Base-by-base conservation (phyloP, 345 rosid species). In the Brassica juncea region DNA sequence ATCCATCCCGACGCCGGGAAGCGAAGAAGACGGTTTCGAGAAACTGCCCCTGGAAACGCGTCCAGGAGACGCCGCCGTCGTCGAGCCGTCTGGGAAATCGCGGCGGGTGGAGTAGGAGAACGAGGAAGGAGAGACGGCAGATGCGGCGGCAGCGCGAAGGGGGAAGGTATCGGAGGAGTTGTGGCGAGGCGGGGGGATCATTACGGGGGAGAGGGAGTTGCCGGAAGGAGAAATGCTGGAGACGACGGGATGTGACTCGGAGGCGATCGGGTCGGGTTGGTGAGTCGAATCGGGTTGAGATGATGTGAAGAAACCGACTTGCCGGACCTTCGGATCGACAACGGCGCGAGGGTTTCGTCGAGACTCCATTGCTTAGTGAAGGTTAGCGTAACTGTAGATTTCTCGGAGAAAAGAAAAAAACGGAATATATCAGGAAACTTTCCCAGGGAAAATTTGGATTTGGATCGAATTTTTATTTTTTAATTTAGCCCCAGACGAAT, bases 101-200 rank as follows among this genome's bases (percentile, higher is more conserved):
- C 74, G 77, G 74, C 74, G 79, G 77, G 55, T 34, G 60, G 84
- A 71, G 84, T 80, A 60, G 71, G 90, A 81, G 68, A 83, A 83
- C 11, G 86, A 74, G 19, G 80, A 80, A 32, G 82, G 93, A 67
- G 84, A 87, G 5, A 68, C 77, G 77, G 71, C 83, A 0, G 83
- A 74, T 81, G 79, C 44, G 31, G 77, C 58, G 80, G 79, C 37
- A 49, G 71, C 62, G n/a, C 69, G 88, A 35, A 78, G 73, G 72
- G 82, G 75, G 71, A 85, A 66, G 9, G 82, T 74, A 21, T 87
- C 87, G 69, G 95, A 84, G 76, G 97, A 84, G 66, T 77, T 71
- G 84, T 85, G 92, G 78, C 88, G 94, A 5, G 94, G 92, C n/a
- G 97, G 98, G 59, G 91, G 97, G 80, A 92, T 92, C 89, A 90